Evolutionary conservation across 805 yeast species (phyloP).

Genomic region (Pichia membranifaciens): DNA sequence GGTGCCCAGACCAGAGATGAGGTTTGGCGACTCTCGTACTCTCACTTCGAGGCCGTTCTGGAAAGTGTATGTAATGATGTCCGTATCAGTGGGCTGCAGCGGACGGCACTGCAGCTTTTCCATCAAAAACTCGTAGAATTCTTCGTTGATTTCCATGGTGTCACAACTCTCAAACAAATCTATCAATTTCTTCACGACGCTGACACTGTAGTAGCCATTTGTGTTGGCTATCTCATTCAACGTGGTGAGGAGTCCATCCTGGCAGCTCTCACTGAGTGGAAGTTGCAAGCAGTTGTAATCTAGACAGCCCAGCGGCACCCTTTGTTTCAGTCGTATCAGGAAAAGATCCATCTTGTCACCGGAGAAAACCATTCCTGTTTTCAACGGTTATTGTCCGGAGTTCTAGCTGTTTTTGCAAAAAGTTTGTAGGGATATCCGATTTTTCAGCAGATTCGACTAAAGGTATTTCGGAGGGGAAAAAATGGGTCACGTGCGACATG

Average conservation of each 20-base stretch:
- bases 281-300: not conserved
- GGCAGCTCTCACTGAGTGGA: constrained; percentile 19
- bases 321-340: constrained; percentile 23
- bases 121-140: constrained; percentile 38
- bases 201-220: constrained; percentile 51
- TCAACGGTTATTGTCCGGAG: too few relatives aligned
- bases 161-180: constrained; percentile 25
- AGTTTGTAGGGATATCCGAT: too few relatives aligned
- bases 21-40: constrained; percentile 55
- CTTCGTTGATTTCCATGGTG: constrained; percentile 32
- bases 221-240: constrained; percentile 22
- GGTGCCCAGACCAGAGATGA: constrained; percentile 70
- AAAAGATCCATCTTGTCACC: constrained; percentile 20
- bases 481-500: too few relatives aligned
- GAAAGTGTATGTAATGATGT: constrained; percentile 31
- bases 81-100: constrained; percentile 34
- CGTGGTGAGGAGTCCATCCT: constrained; percentile 16
- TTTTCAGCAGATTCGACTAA: too few relatives aligned
- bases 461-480: too few relatives aligned
- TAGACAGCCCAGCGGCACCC: constrained; percentile 22
- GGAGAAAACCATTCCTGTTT: too few relatives aligned
- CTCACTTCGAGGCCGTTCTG: constrained; percentile 19
- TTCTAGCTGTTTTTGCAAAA: too few relatives aligned
- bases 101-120: constrained; percentile 32
- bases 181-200: constrained; percentile 40